Evolutionary conservation across 192 early-diverging fungal genomes (phyloP).

Genomic region (Oehlia diaphana): DNA sequence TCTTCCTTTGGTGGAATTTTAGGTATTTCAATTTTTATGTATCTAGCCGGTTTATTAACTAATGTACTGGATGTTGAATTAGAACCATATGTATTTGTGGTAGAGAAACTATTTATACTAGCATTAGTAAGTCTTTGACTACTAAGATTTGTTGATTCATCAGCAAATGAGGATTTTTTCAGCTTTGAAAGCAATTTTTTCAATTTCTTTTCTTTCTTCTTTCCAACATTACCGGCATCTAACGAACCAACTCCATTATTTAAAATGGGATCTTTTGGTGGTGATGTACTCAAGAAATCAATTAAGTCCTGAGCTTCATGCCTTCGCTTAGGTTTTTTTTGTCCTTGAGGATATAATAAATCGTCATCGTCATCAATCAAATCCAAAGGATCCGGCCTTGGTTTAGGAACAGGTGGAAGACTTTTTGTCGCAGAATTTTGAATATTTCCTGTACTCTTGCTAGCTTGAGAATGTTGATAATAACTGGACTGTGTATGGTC

Average conservation of each 20-base stretch:
- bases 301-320: constrained; percentile 26
- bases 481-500: not conserved
- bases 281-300: constrained; percentile 23
- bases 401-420: not conserved
- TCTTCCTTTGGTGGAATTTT: constrained; percentile 2
- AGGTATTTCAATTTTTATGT: constrained; percentile 25
- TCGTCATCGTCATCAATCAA: constrained; percentile 26
- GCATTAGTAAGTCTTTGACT: not conserved
- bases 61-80: not conserved
- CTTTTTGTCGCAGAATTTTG: not conserved
- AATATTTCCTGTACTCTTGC: not conserved
- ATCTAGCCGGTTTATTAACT: constrained; percentile 1
- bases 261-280: constrained; percentile 5
- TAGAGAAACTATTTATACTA: not conserved
- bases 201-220: constrained; percentile 18
- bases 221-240: not conserved
- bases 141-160: not conserved
- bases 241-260: not conserved
- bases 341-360: not conserved
- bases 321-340: not conserved
- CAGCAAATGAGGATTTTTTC: constrained; percentile 4
- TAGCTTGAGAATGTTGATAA: not conserved
- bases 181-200: constrained; percentile 13
- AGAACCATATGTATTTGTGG: not conserved
- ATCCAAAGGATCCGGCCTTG: constrained; percentile 10